Evolutionary conservation across 2,329 filamentous ascomycete genomes (phyloP).

Genomic region (Rhynchosporium secalis): DNA sequence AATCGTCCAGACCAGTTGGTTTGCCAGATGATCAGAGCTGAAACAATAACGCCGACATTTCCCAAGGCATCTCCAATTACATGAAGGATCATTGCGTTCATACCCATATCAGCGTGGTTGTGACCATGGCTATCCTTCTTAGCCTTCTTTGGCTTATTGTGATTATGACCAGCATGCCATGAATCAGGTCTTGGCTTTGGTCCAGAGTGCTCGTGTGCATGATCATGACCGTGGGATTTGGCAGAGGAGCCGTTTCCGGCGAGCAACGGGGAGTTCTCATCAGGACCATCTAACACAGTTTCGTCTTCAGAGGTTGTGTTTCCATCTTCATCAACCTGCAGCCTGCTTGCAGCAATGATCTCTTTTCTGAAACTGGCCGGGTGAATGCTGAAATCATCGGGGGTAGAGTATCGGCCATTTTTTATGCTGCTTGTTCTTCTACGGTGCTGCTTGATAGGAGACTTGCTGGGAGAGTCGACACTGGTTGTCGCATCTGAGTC

Average conservation of each 20-base stretch:
- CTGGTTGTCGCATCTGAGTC: conserved; percentile 36
- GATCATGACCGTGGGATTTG: conserved; percentile 30
- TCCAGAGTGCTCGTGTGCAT: conserved; percentile 26
- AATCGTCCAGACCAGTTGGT: conserved; percentile 77
- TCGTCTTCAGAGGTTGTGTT: conserved; percentile 45
- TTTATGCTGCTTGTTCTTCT: conserved; percentile 40
- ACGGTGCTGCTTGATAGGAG: conserved; percentile 30
- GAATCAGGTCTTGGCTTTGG: conserved; percentile 32
- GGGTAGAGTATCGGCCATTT: conserved; percentile 59
- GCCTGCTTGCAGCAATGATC: conserved; percentile 80
- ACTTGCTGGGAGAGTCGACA: conserved; percentile 26
- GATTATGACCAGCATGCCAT: conserved; percentile 74
- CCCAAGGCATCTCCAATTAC: conserved; percentile 82
- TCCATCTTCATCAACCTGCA: conserved; percentile 59
- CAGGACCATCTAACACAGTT: conserved; percentile 39
- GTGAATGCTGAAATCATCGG: conserved; percentile 77
- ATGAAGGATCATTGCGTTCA: conserved; percentile 80
- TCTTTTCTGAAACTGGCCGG: conserved; percentile 89
- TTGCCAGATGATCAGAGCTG: conserved; percentile 88
- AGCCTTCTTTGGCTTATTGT: conserved; percentile 69
- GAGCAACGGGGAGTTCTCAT: conserved; percentile 36
- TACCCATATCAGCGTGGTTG: conserved; percentile 87
- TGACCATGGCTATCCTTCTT: conserved; percentile 68
- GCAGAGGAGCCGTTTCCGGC: conserved; percentile 21
- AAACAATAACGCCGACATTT: conserved; percentile 81